These are phyloP conservation scores for Dissophora globulifera DNA, from an alignment of 192 early-diverging fungal genomes.

Conservation along the genomic window DNA sequence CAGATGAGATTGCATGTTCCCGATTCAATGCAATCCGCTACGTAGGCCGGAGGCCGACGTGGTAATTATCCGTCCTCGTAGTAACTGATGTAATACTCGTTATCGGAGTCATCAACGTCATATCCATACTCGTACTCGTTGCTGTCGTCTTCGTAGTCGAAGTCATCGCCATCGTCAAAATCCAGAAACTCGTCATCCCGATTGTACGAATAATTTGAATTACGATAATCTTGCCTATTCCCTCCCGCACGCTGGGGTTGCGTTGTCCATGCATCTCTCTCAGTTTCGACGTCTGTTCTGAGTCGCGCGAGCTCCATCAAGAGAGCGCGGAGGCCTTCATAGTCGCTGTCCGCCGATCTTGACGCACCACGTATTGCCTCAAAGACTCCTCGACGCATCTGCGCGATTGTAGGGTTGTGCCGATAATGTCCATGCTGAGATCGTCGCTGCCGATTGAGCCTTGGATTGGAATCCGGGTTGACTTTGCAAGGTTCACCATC, in stretches of 20 bases:
- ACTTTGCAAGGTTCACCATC: slow-evolving; percentile 30
- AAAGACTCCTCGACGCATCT: neutral
- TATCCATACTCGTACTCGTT: slow-evolving; percentile 8
- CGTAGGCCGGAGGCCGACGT: too few relatives aligned
- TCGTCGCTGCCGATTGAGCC: neutral
- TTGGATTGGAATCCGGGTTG: slow-evolving; percentile 30
- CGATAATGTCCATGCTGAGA: neutral
- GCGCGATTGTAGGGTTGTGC: neutral
- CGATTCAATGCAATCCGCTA: too few relatives aligned
- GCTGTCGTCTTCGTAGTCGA: slow-evolving; percentile 10
- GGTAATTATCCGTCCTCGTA: too few relatives aligned
- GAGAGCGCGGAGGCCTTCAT: neutral
- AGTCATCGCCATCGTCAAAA: neutral
- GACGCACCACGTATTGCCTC: neutral
- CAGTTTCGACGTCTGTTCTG: neutral
- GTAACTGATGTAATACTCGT: neutral
- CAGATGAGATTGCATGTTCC: too few relatives aligned
- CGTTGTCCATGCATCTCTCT: too few relatives aligned
- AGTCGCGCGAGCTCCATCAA: neutral
- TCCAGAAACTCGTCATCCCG: too few relatives aligned
- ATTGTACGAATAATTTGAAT: too few relatives aligned
- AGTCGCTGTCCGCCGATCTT: neutral
- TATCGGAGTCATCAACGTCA: neutral
- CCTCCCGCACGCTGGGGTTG: too few relatives aligned
- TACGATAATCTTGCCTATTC: too few relatives aligned